These are phyloP conservation scores for Sesbania bispinosa DNA, from an alignment of 306 rosid species.

Conservation along the genomic window DNA sequence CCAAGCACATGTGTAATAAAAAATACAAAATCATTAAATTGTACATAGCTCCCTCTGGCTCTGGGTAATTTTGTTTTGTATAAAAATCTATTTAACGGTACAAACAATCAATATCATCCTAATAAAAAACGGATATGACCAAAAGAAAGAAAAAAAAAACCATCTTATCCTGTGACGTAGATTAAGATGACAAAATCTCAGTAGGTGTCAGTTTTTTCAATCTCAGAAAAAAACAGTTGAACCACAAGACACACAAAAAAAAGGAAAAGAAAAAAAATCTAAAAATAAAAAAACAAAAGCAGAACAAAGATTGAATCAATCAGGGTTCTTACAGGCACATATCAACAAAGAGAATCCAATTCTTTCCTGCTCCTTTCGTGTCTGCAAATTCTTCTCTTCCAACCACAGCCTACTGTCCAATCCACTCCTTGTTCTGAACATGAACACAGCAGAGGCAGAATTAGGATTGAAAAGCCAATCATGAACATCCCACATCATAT, in stretches of 20 bases:
- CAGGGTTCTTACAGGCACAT: constrained; percentile 62
- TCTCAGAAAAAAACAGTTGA: neutral
- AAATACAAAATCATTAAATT: neutral
- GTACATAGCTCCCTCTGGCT: neutral
- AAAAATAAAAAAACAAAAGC: neutral
- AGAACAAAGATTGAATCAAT: constrained; percentile 27
- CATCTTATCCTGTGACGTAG: too few species aligned
- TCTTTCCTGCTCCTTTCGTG: constrained; percentile 35
- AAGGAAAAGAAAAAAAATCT: too few species aligned
- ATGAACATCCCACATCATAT: constrained; percentile 96
- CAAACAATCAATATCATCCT: neutral
- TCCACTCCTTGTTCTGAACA: constrained; percentile 89
- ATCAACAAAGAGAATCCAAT: constrained; percentile 68
- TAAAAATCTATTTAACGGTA: neutral
- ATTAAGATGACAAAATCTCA: too few species aligned
- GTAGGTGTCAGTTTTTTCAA: neutral
- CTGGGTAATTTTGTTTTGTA: neutral
- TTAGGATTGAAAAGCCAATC: constrained; percentile 70
- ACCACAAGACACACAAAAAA: neutral
- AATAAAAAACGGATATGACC: neutral
- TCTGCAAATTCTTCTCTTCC: constrained; percentile 60
- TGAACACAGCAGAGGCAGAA: constrained; percentile 51
- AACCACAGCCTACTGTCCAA: constrained; percentile 80
- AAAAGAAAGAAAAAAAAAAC: neutral
- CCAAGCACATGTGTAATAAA: neutral